Conservation (phyloP, 345 rosid species). For the Hibiscus trionum region DNA sequence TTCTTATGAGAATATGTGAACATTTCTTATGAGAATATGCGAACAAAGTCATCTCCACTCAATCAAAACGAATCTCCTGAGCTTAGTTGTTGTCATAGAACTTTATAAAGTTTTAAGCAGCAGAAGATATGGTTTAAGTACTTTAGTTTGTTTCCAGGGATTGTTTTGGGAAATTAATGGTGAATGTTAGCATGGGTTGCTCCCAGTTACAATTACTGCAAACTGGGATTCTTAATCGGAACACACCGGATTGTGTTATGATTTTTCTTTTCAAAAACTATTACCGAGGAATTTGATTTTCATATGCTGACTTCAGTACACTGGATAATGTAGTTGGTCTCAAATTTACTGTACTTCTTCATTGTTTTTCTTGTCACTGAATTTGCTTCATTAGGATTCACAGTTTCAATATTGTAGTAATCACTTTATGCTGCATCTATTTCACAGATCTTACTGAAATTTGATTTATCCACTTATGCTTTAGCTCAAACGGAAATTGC, state of each 20-base stretch:
- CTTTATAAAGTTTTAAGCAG: neutral
- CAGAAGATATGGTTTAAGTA: neutral
- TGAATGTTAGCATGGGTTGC: neutral
- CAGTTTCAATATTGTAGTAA: neutral
- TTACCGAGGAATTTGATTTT: neutral
- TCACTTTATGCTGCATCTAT: neutral
- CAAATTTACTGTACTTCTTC: neutral
- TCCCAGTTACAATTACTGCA: neutral
- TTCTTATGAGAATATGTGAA: neutral
- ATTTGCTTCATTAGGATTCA: neutral
- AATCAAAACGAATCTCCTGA: neutral
- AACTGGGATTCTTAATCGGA: neutral
- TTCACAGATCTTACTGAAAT: neutral
- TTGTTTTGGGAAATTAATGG: neutral
- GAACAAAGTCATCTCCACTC: neutral
- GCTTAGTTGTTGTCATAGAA: neutral
- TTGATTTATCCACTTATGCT: neutral
- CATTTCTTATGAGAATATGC: neutral
- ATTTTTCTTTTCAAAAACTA: neutral
- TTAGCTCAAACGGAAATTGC: neutral
- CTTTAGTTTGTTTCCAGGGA: neutral
- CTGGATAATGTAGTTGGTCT: neutral
- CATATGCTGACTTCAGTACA: neutral
- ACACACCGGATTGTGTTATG: neutral
- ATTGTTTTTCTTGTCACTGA: neutral